A percentile compares a stretch with the other conserved stretches of the same genome.
Conservation (phyloP, 2,329 filamentous ascomycete species). For the Lecanicillium sp. region DNA sequence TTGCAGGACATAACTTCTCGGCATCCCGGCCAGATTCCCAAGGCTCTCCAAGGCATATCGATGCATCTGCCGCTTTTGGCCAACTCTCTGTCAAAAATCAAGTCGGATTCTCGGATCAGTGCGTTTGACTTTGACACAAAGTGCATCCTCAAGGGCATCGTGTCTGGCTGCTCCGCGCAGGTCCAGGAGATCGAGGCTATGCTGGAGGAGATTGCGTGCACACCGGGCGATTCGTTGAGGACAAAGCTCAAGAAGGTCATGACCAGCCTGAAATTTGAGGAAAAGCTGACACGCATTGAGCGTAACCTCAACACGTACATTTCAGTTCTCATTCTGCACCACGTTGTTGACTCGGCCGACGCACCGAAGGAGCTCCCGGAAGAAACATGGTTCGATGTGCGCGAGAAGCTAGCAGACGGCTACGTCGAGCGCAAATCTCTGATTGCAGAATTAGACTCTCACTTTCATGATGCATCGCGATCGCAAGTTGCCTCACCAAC, state of each 20-base stretch:
- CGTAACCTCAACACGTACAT: constrained; percentile 9
- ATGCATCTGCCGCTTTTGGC: constrained; percentile 11
- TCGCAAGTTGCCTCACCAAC: constrained; percentile 6
- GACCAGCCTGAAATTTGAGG: constrained; percentile 10
- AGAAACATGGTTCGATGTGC: constrained; percentile 8
- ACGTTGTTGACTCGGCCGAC: constrained; percentile 8
- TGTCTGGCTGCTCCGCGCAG: constrained; percentile 9
- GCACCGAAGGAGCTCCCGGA: constrained; percentile 4
- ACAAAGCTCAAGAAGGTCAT: constrained; percentile 12
- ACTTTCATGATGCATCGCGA: constrained; percentile 4
- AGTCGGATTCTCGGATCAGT: constrained; percentile 3
- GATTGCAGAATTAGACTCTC: neutral
- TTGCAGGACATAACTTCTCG: constrained; percentile 7
- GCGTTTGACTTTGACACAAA: constrained; percentile 9
- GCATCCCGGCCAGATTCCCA: constrained; percentile 10
- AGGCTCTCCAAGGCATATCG: constrained; percentile 10
- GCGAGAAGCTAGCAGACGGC: neutral
- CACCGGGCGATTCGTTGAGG: constrained; percentile 5
- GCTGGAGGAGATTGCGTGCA: constrained; percentile 10
- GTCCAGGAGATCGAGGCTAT: constrained; percentile 9
- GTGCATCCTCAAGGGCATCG: constrained; percentile 13
- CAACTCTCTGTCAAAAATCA: constrained; percentile 10
- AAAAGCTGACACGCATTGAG: constrained; percentile 8
- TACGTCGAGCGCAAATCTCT: neutral
- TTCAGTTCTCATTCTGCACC: constrained; percentile 8